Evolutionary conservation across 23 red algal species (phyloP), one percentile per base, ranked within the genome.

Genomic region (Porphyridium purpureum): DNA sequence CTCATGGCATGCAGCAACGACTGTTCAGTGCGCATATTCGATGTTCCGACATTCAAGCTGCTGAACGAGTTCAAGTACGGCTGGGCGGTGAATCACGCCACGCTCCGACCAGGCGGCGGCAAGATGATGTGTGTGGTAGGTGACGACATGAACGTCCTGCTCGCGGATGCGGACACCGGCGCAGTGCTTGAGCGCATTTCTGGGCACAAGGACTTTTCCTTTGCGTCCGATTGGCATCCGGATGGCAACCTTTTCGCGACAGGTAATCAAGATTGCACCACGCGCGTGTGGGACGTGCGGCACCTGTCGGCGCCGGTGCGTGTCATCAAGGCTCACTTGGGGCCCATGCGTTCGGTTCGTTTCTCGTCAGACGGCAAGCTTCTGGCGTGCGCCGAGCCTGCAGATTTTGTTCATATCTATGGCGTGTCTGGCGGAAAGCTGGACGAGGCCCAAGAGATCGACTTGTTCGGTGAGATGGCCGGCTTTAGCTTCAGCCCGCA

Each of bases 201-300:
- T n/a, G n/a, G n/a, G n/a, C 87, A 94, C 46, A 70, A 40, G 14
- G 55, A 94, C 36, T 83, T 64, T 53, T 75, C 76, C 27, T 94
- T 94, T 55, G 77, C 87, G 35, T 83, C 87, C 22, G 67, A 60
- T 0, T 94, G 87, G 87, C 76, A 83, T 32, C 87, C 87, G 4
- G 60, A 75, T 33, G 87, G 87, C 0, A 27, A 69, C 6, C 19
- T 82, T 6, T 54, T 94, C 8, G 87, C 87, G 4, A 94, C 87
- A 14, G 87, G 87, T 14, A 78, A 67, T 29, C 87, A 94, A 58
- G 87, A 94, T 57, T 28, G 76, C 29, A 94, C 87, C 8, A 69
- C 59, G 47, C 87, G 87, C 21, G 61, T 94, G 19, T 94, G 87
- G 87, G 87, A 94, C n/a, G n/a, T n/a, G n/a, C n/a, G n/a, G n/a